Evolutionary conservation across 305 asterid species (phyloP), one percentile per base, ranked within the genome.

Genomic region (Solanum hybrid): DNA sequence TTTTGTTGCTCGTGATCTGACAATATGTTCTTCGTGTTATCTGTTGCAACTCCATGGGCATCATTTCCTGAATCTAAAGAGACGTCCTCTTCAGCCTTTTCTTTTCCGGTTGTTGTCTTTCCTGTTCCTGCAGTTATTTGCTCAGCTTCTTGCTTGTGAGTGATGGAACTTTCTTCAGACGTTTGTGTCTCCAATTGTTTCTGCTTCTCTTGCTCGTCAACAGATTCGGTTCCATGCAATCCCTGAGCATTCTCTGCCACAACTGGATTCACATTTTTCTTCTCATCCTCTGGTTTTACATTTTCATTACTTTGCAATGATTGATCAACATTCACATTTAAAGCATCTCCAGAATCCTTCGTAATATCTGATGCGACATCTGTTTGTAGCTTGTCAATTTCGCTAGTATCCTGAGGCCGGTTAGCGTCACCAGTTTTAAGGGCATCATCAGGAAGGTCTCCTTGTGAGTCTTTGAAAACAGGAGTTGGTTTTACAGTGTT

Each of bases 1-100:
- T 90, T 88, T 27, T 86, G 95, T 40, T 94, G 94, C 78, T 96
- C 98, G 86, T 93, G 94, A 69, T 95, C 97, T 10, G 98, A 86
- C 78, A 94, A 93, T 31, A 90, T 90, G 78, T 94, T 86, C 82
- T 89, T 90, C 4, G 71, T 81, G 66, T 45, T 85, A 8, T 90
- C 91, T 10, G 38, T 80, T 10, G 93, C 34, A 90, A 80, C 80
- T 27, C 73, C 91, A 24, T 45, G 89, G 45, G 35, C 81, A 31
- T 66, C 77, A 66, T 45, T 42, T 80, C 87, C 51, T 17, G 92
- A 79, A 37, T 64, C 88, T 51, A 32, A 75, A 35, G 66, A 84
- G 19, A 84, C 75, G 31, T 36, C 86, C 64, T 92, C 91, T 76
- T 85, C 92, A n/a, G 13, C 69, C 31, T 78, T 91, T 37, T 56